Evolutionary conservation across 441 rosid genomes (phyloP).

Genomic region (Gossypium davidsonii): DNA sequence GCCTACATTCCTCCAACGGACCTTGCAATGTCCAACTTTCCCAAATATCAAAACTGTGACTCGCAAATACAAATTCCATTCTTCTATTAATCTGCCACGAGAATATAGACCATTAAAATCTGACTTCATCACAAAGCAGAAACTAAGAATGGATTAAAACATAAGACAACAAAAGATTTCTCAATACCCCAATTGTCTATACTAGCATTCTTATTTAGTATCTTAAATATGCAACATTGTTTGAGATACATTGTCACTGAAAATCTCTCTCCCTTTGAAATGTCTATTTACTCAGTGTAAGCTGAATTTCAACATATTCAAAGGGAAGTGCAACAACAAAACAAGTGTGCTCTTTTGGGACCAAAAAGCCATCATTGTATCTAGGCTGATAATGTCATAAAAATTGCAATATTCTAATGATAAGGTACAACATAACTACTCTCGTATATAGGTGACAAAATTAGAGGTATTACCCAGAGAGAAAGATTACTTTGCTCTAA

Average conservation of each 20-base stretch:
- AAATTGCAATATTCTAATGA: not conserved
- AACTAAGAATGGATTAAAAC: not conserved
- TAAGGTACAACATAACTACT: not conserved
- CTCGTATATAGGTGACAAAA: not conserved
- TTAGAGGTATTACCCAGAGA: not conserved
- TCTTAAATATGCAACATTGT: not conserved
- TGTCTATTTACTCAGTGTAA: not conserved
- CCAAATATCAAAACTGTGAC: conserved; percentile 98
- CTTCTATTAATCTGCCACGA: conserved; percentile 75
- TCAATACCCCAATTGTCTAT: not conserved
- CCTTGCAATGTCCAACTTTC: conserved; percentile 97
- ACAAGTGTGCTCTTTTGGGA: not conserved
- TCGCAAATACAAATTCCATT: conserved; percentile 91
- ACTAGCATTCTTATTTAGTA: not conserved
- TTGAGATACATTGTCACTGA: not conserved
- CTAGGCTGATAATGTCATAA: not conserved
- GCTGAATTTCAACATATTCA: not conserved
- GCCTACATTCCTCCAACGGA: conserved; percentile 74
- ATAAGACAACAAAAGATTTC: not conserved
- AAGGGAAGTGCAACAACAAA: not conserved
- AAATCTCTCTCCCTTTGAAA: not conserved
- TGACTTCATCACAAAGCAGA: not conserved
- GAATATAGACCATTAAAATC: conserved; percentile 16
- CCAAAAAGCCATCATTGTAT: not conserved
- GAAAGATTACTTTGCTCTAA: not conserved